Base-by-base conservation (phyloP, 805 yeast species). In the Teunomyces gatunensis region DNA sequence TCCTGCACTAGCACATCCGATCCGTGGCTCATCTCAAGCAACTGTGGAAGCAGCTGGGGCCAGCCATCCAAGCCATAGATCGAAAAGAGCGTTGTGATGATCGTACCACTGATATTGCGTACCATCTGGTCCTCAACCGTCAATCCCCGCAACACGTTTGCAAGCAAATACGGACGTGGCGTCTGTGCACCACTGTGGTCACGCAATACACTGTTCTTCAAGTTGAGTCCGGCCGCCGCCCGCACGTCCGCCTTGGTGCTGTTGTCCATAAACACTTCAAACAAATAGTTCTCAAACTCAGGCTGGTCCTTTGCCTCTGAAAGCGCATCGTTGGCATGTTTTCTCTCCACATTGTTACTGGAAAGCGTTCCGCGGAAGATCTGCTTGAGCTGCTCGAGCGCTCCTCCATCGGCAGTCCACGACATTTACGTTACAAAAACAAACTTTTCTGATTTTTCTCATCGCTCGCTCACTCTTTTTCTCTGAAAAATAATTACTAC, bases 81-180 rank as follows among this genome's bases (percentile, higher is more conserved):
- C 2, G 86, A 74, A 55, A 90, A 86, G 27, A 94, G 67, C 0
- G 96, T 78, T 2, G 97, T 87, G 45, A 92, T 83, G 43, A 90
- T 96, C 59, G 85, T 90, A 34, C 97, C 97, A 5, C 97, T 85
- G 50, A 92, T 88, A 60, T 87, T 89, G 51, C 96, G 78, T 25
- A 92, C 87, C 54, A 88, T 69, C n/a, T 69, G 63, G 46, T 79
- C 78, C 1, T 67, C 55, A 50, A 78, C 85, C 28, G 78, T 57
- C 39, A 89, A 71, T 2, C 89, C 89, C 74, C 52, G 64, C 57
- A 54, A 72, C 32, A 84, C 71, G 55, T 79, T 75, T 7, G 64
- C 71, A 42, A 71, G 57, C n/a, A 74, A 54, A 52, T 64, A 67
- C 67, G 53, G 53, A 42, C 41, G 48, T 20, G 13, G 39, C n/a